Base-by-base conservation (phyloP, 2,329 filamentous ascomycete species). In the Nemania serpens region DNA sequence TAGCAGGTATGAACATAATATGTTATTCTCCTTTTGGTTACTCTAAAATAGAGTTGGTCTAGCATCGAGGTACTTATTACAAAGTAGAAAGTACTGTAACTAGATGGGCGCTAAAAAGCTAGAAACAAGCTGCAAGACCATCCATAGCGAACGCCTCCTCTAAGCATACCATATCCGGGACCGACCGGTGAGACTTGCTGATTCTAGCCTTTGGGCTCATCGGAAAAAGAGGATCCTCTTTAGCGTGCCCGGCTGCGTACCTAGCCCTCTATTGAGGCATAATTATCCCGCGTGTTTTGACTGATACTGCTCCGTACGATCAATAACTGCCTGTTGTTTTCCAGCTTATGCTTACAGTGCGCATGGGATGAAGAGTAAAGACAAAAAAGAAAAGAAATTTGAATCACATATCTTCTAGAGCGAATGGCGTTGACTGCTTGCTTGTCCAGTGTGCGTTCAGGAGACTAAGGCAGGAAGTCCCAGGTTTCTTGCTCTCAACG, bases 111-210 rank as follows among this genome's bases (percentile, higher is more conserved):
- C 22, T 15, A 50, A 51, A 56, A 50, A 20, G 20, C 6, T 29
- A 43, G 43, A 52, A 46, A 37, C 33, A 25, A 49, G 33, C 49
- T 55, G 46, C 61, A 61, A 51, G 54, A 55, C 25, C 5, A 48
- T 37, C 42, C 50, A 58, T 55, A 54, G 54, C 49, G 50, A 37
- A 53, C 61, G 58, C 61, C 61, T 55, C 55, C 48, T 55, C 3
- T 10, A 39, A 12, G 36, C 5, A 39, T 12, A 12, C 36, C 36
- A 39, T 12, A 52, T 37, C 29, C 39, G 29, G 51, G 51, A 45
- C 47, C 20, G 54, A 56, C 55, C 62, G 55, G 58, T 53, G 62
- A 63, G 61, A 52, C 55, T 56, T 43, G n/a, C 13, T 29, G 12
- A 53, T 45, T 57, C 52, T 18, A 59, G 50, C 34, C n/a, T 41